Conservation (phyloP, 768 basidiomycete genomes). For the Rhodotorula graminis region DNA sequence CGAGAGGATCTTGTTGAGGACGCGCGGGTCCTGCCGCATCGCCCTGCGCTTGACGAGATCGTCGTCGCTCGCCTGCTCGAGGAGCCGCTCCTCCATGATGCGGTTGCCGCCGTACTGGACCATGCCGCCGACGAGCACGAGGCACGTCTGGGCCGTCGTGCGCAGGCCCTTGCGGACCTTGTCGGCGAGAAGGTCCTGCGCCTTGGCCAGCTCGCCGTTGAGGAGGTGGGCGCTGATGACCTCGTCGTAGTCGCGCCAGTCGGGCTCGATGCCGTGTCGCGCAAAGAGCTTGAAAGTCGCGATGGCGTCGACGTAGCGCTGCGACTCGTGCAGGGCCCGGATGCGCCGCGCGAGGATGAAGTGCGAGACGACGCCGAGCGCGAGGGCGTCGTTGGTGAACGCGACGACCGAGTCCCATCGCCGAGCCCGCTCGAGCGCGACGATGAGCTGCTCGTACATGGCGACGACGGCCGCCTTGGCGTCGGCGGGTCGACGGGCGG, state of each 20-base stretch:
- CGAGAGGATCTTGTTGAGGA: conserved; percentile 30
- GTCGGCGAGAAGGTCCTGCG: conserved; percentile 14
- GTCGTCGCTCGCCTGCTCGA: conserved; percentile 2
- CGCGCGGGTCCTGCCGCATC: conserved; percentile 17
- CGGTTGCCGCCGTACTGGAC: conserved; percentile 23
- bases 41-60: neutral
- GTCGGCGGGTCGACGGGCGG: neutral
- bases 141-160: conserved; percentile 22
- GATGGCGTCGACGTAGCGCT: conserved; percentile 9
- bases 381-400: conserved; percentile 13
- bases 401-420: conserved; percentile 3
- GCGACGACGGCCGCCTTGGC: too few relatives aligned
- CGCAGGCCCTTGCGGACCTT: conserved; percentile 13
- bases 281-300: conserved; percentile 10
- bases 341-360: conserved; percentile 6
- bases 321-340: conserved; percentile 14
- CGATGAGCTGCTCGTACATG: conserved; percentile 2
- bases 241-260: conserved; percentile 18
- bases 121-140: conserved; percentile 32
- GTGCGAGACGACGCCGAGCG: neutral
- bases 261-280: neutral
- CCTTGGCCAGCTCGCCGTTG: conserved; percentile 8
- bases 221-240: conserved; percentile 17
- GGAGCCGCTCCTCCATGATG: conserved; percentile 30
- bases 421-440: neutral